phyloP scores from a whole-genome alignment of 2,329 filamentous ascomycete genomes.

The Sphaceloma murrayae region DNA sequence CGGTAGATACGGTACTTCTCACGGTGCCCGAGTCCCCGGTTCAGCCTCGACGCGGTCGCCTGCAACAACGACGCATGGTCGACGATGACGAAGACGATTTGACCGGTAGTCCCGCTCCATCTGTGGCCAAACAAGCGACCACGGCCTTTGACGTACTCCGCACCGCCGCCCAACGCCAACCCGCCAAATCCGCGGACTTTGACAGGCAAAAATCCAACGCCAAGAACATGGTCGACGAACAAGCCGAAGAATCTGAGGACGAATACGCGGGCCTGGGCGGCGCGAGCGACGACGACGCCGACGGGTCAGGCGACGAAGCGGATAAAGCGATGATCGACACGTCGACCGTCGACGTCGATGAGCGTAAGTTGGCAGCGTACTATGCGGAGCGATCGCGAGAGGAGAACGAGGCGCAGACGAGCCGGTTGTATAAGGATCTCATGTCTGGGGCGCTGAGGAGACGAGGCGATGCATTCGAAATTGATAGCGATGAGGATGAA shows the following conservation, averaged over 20 bases:
- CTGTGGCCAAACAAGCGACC: conserved; percentile 25
- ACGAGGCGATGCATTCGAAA: conserved; percentile 58
- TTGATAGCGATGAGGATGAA: conserved; percentile 78
- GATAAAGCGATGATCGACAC: conserved; percentile 85
- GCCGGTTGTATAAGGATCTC: conserved; percentile 87
- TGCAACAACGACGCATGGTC: conserved; percentile 28
- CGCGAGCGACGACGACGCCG: conserved; percentile 74
- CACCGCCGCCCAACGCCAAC: conserved; percentile 47
- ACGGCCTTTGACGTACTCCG: conserved; percentile 63
- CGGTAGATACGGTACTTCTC: conserved; percentile 58
- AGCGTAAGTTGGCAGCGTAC: conserved; percentile 71
- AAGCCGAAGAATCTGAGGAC: conserved; percentile 94
- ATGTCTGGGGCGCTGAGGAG: conserved; percentile 79
- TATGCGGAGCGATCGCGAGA: conserved; percentile 77
- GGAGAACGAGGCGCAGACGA: conserved; percentile 75
- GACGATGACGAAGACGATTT: conserved; percentile 36
- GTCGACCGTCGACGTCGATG: conserved; percentile 65
- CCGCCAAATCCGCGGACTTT: conserved; percentile 50
- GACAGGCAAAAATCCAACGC: conserved; percentile 82
- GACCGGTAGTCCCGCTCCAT: conserved; percentile 24
- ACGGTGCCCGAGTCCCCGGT: conserved; percentile 56
- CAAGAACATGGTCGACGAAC: conserved; percentile 79
- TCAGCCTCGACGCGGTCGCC: conserved; percentile 43
- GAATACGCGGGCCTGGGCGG: conserved; percentile 94
- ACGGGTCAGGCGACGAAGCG: conserved; percentile 62